Conservation (phyloP, 345 rosid species). For the Citrus reticulata region DNA sequence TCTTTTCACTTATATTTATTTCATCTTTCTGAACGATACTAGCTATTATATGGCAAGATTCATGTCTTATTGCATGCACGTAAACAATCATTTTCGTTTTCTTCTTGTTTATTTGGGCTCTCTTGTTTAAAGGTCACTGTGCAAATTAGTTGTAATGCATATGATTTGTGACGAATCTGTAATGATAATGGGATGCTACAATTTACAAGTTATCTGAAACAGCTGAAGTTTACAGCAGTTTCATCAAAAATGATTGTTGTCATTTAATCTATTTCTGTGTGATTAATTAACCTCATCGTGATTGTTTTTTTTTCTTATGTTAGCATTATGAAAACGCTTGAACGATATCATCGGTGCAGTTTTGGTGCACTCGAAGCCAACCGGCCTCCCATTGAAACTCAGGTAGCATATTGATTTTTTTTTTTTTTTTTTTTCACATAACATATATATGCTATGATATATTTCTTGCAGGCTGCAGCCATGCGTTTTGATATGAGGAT, state of each 20-base stretch:
- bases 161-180: no score
- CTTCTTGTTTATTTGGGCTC: no score
- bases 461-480: background rate
- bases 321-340: conserved; percentile 48
- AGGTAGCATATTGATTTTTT: conserved; percentile 20
- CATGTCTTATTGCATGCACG: no score
- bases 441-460: background rate
- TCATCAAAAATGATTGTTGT: background rate
- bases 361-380: conserved; percentile 34
- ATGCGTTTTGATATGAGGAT: no score
- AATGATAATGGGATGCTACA: no score
- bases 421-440: no score
- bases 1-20: no score
- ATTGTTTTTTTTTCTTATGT: background rate
- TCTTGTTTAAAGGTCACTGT: no score
- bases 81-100: no score
- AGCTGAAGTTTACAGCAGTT: background rate
- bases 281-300: background rate
- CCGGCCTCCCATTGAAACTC: conserved; percentile 26
- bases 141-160: no score
- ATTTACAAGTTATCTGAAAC: background rate
- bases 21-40: no score
- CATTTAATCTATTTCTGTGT: background rate
- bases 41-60: no score
- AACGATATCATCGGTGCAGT: conserved; percentile 47